Evolutionary conservation across 2,329 filamentous ascomycete species (phyloP), one percentile per base, ranked within the genome.

Genomic region (Alternaria triticina): DNA sequence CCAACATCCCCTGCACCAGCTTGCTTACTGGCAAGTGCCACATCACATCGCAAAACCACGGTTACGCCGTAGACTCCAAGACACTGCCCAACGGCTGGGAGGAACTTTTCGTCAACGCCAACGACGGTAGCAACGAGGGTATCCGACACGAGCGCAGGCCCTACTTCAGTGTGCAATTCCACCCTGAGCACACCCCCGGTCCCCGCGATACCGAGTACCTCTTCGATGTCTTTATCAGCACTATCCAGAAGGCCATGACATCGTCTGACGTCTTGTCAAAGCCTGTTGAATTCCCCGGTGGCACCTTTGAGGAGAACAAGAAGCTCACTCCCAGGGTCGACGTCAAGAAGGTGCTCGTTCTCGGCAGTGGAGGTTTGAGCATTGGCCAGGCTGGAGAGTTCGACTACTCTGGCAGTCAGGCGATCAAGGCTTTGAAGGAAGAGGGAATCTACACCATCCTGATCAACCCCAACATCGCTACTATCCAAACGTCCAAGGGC

Each of bases 131-230:
- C 82, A 99, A 99, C 81, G 96, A 99, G 84, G 96, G 96, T 82
- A 97, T 99, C 77, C 91, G 94, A 81, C 94, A 98, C 80, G 84
- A 87, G 52, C 88, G 85, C 79, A 91, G 90, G 76, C 96, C 96
- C 55, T 96, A 95, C 84, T 99, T 99, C 86, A 97, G 94, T 85
- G 96, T 98, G n/a, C 96, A 99, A 79, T 99, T 99, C 84, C 96
- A 99, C 78, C 96, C 96, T 0, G 96, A 99, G 82, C 97, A 94
- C 84, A 96, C 94, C 1, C 96, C 96, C 3, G 96, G 96, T 61
- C 96, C 96, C 55, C 89, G 93, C 36, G 96, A 99, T 79, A 99
- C 96, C 27, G 96, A 99, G 80, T 97, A 92, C 78, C 86, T 99
- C 25, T 99, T 99, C 70, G 94, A 99, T 80, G 93, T 98, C 67